A percentile compares a stretch with the other conserved stretches of the same genome.
These are phyloP conservation scores for Biscogniauxia mediterranea DNA, from an alignment of 2,329 filamentous ascomycete species.

Conservation along the genomic window DNA sequence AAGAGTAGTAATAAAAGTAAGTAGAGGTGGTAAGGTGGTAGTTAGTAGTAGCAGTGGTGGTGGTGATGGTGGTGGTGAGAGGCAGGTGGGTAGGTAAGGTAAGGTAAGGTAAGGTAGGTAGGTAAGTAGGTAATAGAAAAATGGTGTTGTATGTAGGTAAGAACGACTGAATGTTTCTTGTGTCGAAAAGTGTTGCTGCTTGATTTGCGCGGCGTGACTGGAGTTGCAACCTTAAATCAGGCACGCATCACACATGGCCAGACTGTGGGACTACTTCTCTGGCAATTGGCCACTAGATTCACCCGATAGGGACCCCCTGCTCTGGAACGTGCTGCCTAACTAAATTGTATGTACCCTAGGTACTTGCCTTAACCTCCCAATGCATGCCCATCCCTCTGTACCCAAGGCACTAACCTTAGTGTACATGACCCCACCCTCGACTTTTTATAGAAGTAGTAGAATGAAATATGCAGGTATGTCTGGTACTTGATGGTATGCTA, in stretches of 20 bases:
- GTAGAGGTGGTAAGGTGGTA: background rate
- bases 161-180: background rate
- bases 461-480: background rate
- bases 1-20: background rate
- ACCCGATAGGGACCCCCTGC: background rate
- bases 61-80: background rate
- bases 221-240: background rate
- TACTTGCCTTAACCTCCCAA: background rate
- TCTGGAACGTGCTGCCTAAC: background rate
- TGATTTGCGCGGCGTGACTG: background rate
- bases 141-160: background rate
- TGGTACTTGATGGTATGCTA: background rate
- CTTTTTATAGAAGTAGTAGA: background rate
- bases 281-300: background rate
- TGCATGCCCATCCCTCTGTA: background rate
- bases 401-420: no score
- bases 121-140: no score
- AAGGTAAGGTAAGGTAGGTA: no score
- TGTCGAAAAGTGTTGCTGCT: no score
- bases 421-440: background rate
- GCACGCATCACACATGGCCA: background rate
- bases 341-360: background rate
- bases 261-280: background rate
- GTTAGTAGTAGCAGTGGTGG: background rate
- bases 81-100: no score